Conservation (phyloP, 495 filamentous ascomycete genomes). For the Penicillium coffeae region DNA sequence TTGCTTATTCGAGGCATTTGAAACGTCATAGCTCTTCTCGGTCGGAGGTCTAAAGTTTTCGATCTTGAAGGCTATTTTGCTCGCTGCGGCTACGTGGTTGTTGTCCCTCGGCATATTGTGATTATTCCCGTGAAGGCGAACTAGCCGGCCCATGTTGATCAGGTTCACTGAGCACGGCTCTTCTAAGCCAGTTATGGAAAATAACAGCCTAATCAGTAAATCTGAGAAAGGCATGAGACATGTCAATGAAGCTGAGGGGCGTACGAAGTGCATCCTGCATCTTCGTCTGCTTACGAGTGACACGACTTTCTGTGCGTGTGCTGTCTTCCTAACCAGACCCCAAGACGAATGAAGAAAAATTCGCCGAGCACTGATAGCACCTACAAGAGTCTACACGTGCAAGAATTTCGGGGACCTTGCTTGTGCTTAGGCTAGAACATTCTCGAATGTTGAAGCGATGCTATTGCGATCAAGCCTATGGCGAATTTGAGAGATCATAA, state of each 20-base stretch:
- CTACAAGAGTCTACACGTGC: too few relatives aligned
- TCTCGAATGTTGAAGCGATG: too few relatives aligned
- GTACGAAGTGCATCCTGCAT: not conserved
- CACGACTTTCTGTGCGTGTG: not conserved
- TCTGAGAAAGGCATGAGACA: not conserved
- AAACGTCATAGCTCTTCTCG: not conserved
- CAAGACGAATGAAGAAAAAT: not conserved
- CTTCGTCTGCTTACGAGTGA: not conserved
- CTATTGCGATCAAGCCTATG: too few relatives aligned
- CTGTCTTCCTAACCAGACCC: not conserved
- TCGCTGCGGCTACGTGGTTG: not conserved
- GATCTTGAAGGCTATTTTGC: not conserved
- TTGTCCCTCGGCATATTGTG: constrained; percentile 20
- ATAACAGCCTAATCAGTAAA: too few relatives aligned
- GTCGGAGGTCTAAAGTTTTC: not conserved
- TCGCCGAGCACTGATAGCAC: not conserved
- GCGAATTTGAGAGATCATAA: constrained; percentile 18
- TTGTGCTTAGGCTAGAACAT: too few relatives aligned
- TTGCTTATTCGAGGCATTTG: not conserved
- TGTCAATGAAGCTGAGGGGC: not conserved
- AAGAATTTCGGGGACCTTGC: too few relatives aligned
- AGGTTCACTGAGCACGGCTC: too few relatives aligned
- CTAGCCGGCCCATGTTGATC: too few relatives aligned
- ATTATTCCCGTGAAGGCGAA: constrained; percentile 15
- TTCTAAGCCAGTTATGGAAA: too few relatives aligned